Evolutionary conservation across 2,329 filamentous ascomycete species (phyloP).

Genomic region (Iodosphaeria phyllophila): DNA sequence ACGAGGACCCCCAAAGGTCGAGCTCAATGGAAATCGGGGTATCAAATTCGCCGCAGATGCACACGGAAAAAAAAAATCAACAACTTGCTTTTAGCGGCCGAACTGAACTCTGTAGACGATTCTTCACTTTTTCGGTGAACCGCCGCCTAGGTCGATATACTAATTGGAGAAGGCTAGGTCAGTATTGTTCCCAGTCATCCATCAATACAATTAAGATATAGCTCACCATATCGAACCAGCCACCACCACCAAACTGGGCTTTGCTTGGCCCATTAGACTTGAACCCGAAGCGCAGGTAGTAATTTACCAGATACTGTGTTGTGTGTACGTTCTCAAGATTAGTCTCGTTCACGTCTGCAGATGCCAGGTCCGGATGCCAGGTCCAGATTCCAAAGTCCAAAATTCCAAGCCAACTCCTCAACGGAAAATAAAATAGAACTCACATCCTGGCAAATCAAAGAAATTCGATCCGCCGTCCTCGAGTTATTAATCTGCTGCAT

Average conservation of each 20-base stretch:
- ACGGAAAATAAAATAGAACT: constrained; percentile 7
- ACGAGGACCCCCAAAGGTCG: too few species aligned
- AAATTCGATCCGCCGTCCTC: constrained; percentile 51
- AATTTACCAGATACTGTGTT: constrained; percentile 45
- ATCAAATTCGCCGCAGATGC: too few species aligned
- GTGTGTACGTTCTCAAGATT: too few species aligned
- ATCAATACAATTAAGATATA: background rate
- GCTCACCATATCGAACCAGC: constrained; percentile 66
- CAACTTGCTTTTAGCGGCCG: too few species aligned
- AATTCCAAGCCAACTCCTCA: background rate
- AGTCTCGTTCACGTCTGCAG: too few species aligned
- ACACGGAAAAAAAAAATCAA: too few species aligned
- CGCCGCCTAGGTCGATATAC: too few species aligned
- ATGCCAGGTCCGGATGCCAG: too few species aligned
- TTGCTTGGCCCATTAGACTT: constrained; percentile 47
- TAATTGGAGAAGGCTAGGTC: too few species aligned
- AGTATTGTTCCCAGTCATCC: background rate
- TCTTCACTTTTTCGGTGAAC: constrained; percentile 2
- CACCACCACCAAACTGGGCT: constrained; percentile 57
- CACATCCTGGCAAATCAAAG: constrained; percentile 59
- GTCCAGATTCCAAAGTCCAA: constrained; percentile 2
- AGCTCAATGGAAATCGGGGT: too few species aligned
- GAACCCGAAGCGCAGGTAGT: constrained; percentile 65
- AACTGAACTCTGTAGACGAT: too few species aligned
- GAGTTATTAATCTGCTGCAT: constrained; percentile 57